Evolutionary conservation across 2,329 filamentous ascomycete species (phyloP), one percentile per base, ranked within the genome.

Genomic region (Venturia carpophila): DNA sequence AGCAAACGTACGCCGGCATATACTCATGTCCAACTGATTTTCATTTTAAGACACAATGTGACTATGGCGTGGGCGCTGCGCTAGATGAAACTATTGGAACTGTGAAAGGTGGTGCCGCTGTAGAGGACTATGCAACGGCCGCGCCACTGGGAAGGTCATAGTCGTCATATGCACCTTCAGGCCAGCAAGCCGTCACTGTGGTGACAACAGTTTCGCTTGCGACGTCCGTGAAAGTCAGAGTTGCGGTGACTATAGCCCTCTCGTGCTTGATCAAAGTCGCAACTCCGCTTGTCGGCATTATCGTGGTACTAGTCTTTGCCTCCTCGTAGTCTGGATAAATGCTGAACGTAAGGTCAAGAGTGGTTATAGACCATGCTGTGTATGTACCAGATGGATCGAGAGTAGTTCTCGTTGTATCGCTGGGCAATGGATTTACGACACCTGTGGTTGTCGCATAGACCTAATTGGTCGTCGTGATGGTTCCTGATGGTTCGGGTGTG

Each of bases 111-210:
- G 52, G 19, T 34, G 30, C 27, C 7, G 24, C 49, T 55, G 24
- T 11, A 15, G 49, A 55, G 24, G 52, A 56, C 24, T 27, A 56
- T 37, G 52, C 30, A 13, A 1, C 27, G 19, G 5, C 13, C 19
- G 69, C 68, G 27, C 71, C 69, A 47, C 63, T 69, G 30, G 69
- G 64, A 15, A 66, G 49, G 39, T 63, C 69, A 67, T 63, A 47
- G 43, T 68, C 68, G 49, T 70, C 47, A 27, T 27, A 49, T 27
- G 21, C 47, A 34, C 30, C 27, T 56, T 37, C 47, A 15, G 49
- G 49, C 24, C 27, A 34, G 27, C 49, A 55, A 17, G 24, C 27
- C 7, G 49, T 55, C 5, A 34, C 17, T 15, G 49, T 55, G 13
- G 49, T 55, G 19, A 55, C 27, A 6, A 55, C 49, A 34, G 49